Conservation (phyloP, 306 rosid species). For the Quercus parvula region DNA sequence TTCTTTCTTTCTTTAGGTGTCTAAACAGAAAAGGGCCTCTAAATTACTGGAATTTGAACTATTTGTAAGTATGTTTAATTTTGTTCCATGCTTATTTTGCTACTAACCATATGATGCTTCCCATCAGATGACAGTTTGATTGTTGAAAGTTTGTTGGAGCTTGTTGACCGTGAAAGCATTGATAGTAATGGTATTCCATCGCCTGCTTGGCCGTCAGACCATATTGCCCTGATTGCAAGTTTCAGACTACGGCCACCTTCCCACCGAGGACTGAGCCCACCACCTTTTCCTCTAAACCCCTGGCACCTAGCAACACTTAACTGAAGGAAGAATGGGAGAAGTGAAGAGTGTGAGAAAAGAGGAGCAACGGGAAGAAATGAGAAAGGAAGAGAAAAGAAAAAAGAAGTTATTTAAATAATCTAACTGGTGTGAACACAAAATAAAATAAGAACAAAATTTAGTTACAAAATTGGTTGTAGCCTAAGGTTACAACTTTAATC, state of each 20-base stretch:
- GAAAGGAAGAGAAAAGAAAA: no score
- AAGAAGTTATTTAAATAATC: no score
- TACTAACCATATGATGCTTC: conserved; percentile 15
- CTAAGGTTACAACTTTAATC: no score
- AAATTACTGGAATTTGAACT: not conserved
- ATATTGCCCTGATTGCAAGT: conserved; percentile 33
- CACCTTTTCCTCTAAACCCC: not conserved
- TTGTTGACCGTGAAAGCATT: conserved; percentile 7
- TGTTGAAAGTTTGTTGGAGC: conserved; percentile 37
- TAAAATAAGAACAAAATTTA: no score
- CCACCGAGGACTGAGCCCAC: not conserved
- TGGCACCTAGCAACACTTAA: not conserved
- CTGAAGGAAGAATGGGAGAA: no score
- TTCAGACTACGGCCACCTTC: conserved; percentile 10
- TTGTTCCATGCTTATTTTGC: not conserved
- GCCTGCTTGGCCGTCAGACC: conserved; percentile 29
- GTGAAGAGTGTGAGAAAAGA: no score
- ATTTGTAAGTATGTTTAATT: not conserved
- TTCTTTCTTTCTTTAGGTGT: no score
- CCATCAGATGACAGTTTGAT: conserved; percentile 20
- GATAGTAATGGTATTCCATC: conserved; percentile 25
- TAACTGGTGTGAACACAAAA: no score
- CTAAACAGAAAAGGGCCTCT: not conserved
- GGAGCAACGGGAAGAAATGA: no score
- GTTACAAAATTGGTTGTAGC: no score